A percentile compares a stretch with the other conserved stretches of the same genome.
phyloP scores from a whole-genome alignment of 371 early-diverging fungal species.

The Mucor indicus region DNA sequence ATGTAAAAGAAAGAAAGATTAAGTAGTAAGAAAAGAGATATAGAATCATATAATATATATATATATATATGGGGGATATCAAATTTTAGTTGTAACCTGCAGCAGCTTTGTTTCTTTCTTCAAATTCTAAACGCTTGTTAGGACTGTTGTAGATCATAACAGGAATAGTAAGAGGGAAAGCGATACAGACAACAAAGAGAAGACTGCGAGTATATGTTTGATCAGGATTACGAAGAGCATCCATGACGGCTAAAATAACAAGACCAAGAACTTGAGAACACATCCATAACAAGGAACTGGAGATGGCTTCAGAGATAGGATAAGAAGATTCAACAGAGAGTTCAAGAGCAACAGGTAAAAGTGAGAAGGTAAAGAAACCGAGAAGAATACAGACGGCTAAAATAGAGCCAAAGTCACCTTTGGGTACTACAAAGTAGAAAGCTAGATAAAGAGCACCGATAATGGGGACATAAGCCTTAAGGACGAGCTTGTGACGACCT shows the following conservation, averaged over 20 bases:
- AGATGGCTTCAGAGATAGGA: slow-evolving; percentile 42
- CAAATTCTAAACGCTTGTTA: slow-evolving; percentile 35
- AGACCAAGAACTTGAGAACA: slow-evolving; percentile 37
- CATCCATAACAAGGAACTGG: slow-evolving; percentile 43
- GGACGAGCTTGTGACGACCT: slow-evolving; percentile 38
- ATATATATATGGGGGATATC: background rate
- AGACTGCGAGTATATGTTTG: slow-evolving; percentile 30
- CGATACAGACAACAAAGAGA: slow-evolving; percentile 26
- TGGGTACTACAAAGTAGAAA: slow-evolving; percentile 45
- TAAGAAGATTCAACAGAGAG: slow-evolving; percentile 45
- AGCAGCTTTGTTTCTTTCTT: slow-evolving; percentile 16
- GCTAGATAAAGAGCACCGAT: slow-evolving; percentile 48
- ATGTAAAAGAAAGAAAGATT: background rate
- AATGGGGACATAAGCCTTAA: slow-evolving; percentile 47
- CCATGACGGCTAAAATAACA: slow-evolving; percentile 30
- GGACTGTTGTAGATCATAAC: slow-evolving; percentile 30
- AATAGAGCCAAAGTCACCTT: slow-evolving; percentile 21
- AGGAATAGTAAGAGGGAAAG: slow-evolving; percentile 30
- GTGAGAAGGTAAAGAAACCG: slow-evolving; percentile 40
- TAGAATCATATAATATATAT: too few relatives aligned
- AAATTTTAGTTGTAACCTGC: background rate
- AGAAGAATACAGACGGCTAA: slow-evolving; percentile 27
- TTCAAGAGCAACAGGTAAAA: slow-evolving; percentile 43
- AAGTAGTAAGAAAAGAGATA: background rate
- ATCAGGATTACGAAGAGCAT: slow-evolving; percentile 34